Percentiles rank a stretch among this genome's conserved stretches.
Evolutionary conservation across 1,139 yeast species (phyloP).

Genomic region (Taphrina confusa): DNA sequence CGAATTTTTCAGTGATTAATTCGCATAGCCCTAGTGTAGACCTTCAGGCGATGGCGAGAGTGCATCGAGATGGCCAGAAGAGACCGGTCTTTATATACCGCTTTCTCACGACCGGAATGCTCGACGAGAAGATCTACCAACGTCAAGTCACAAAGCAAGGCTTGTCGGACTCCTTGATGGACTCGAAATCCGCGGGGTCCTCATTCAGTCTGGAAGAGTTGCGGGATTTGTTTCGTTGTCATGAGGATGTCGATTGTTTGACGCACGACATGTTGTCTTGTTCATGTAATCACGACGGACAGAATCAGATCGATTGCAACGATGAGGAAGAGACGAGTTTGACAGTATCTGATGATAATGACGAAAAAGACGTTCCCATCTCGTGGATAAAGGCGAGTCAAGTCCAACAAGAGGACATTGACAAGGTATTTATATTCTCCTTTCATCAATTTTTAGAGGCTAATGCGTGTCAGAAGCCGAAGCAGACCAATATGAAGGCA

Average conservation of each 20-base stretch:
- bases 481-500: slow-evolving; percentile 21
- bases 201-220: slow-evolving; percentile 58
- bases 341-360: slow-evolving; percentile 36
- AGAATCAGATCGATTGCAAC: slow-evolving; percentile 25
- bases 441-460: background rate
- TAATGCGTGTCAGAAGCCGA: background rate
- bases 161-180: slow-evolving; percentile 75
- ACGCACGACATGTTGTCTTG: slow-evolving; percentile 88
- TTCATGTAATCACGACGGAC: slow-evolving; percentile 50
- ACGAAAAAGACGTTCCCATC: background rate
- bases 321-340: slow-evolving; percentile 28
- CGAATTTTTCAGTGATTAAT: no score
- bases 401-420: slow-evolving; percentile 6
- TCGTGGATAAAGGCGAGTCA: slow-evolving; percentile 21
- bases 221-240: slow-evolving; percentile 69
- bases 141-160: slow-evolving; percentile 86
- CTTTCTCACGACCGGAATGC: slow-evolving; percentile 74
- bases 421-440: background rate
- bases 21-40: slow-evolving; percentile 97
- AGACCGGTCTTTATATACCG: slow-evolving; percentile 79
- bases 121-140: slow-evolving; percentile 92
- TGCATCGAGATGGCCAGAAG: slow-evolving; percentile 89
- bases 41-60: slow-evolving; percentile 92
- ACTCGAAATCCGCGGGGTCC: slow-evolving; percentile 46
- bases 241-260: slow-evolving; percentile 58